These are phyloP conservation scores for Solanum chacoense DNA, from an alignment of 305 asterid species.

Conservation along the genomic window DNA sequence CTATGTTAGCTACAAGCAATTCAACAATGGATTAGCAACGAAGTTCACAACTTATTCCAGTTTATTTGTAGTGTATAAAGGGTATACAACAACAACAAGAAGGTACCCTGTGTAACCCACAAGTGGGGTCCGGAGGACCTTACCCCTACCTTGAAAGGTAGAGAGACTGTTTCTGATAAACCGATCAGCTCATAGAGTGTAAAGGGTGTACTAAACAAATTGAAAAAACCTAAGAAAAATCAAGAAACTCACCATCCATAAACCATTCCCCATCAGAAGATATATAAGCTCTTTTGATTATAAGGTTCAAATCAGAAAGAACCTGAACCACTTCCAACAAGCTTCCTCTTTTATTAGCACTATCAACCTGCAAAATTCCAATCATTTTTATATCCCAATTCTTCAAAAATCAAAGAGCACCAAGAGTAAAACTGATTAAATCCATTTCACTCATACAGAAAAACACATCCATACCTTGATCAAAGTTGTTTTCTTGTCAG, in stretches of 20 bases:
- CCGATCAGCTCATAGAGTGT: not conserved
- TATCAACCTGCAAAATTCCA: slow-evolving; percentile 31
- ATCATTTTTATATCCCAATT: not conserved
- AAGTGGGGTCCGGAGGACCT: not conserved
- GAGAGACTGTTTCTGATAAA: not conserved
- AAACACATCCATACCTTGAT: slow-evolving; percentile 24
- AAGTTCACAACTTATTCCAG: not conserved
- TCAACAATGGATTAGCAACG: not conserved
- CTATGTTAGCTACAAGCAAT: not conserved
- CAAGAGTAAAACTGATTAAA: not conserved
- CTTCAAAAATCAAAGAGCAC: not conserved
- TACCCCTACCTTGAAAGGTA: not conserved
- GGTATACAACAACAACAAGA: not conserved
- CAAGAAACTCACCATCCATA: slow-evolving; percentile 59
- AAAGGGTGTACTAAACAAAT: not conserved
- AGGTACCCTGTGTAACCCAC: not conserved
- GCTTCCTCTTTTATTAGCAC: slow-evolving; percentile 40
- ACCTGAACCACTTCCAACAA: slow-evolving; percentile 70
- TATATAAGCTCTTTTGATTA: slow-evolving; percentile 72
- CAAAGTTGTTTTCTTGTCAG: slow-evolving; percentile 38
- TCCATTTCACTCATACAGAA: not conserved
- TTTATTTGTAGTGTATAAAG: not conserved
- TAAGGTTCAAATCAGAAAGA: slow-evolving; percentile 70
- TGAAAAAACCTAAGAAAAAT: not conserved
- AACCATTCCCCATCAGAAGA: slow-evolving; percentile 90